Evolutionary conservation across 2,329 filamentous ascomycete species (phyloP).

Genomic region (Aphanoascus verrucosus): DNA sequence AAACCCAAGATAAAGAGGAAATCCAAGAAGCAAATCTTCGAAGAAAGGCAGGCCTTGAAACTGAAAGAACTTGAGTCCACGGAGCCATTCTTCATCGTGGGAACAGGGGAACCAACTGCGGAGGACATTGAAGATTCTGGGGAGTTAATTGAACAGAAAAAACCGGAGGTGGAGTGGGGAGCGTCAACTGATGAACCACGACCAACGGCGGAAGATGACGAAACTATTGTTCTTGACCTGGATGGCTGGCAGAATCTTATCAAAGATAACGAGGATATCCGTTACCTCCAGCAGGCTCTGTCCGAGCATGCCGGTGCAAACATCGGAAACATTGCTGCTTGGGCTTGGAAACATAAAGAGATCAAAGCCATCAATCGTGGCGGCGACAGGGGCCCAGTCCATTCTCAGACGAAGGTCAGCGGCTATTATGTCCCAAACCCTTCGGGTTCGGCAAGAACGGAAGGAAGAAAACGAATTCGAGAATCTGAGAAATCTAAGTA

Average conservation of each 20-base stretch:
- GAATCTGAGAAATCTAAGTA: slow-evolving; percentile 98
- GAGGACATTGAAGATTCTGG: slow-evolving; percentile 15
- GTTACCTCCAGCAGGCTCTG: slow-evolving; percentile 45
- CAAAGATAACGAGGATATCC: slow-evolving; percentile 59
- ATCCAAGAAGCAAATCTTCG: slow-evolving; percentile 64
- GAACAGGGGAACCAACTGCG: slow-evolving; percentile 8
- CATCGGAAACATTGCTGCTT: slow-evolving; percentile 49
- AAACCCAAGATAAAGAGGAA: slow-evolving; percentile 58
- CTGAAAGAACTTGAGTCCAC: slow-evolving; percentile 17
- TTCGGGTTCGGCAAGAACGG: slow-evolving; percentile 78
- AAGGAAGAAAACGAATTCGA: slow-evolving; percentile 88
- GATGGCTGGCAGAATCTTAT: slow-evolving; percentile 59
- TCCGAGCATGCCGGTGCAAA: slow-evolving; percentile 37
- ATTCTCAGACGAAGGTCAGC: slow-evolving; percentile 45
- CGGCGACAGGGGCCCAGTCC: slow-evolving; percentile 45
- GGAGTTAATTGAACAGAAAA: slow-evolving; percentile 27
- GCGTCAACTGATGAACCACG: slow-evolving; percentile 50
- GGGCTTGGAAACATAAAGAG: slow-evolving; percentile 62
- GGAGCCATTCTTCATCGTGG: slow-evolving; percentile 6
- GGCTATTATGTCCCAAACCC: slow-evolving; percentile 75
- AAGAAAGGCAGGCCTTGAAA: slow-evolving; percentile 52
- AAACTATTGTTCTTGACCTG: slow-evolving; percentile 53
- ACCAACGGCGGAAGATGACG: slow-evolving; percentile 57
- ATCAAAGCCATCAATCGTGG: slow-evolving; percentile 58
- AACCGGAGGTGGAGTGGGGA: slow-evolving; percentile 48